Conservation (phyloP, 75 land plant genomes). For the Azolla pinnata region DNA sequence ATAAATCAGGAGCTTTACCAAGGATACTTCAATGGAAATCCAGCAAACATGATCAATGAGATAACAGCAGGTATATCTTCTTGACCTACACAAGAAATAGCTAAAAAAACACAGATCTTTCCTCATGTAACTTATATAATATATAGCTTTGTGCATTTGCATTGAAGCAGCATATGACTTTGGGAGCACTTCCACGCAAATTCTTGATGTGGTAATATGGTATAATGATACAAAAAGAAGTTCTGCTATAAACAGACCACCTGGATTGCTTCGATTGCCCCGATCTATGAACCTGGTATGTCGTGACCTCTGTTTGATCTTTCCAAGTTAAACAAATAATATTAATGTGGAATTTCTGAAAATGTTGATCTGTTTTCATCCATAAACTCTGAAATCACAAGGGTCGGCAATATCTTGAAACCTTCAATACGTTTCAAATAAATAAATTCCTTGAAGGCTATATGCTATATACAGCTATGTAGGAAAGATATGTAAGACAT, state of each 20-base stretch:
- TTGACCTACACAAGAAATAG: too few relatives aligned
- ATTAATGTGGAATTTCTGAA: too few relatives aligned
- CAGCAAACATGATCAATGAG: constrained; percentile 18
- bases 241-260: constrained; percentile 1
- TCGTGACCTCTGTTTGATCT: too few relatives aligned
- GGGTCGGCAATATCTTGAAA: too few relatives aligned
- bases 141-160: neutral
- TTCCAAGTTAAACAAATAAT: too few relatives aligned
- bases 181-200: constrained; percentile 8
- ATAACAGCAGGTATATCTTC: constrained; percentile 23
- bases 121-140: neutral
- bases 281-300: constrained; percentile 20
- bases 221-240: constrained; percentile 15
- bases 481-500: too few relatives aligned
- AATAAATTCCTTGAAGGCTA: too few relatives aligned
- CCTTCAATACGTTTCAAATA: too few relatives aligned
- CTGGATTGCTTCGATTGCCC: constrained; percentile 12
- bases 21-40: constrained; percentile 24
- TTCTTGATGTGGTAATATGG: constrained; percentile 13
- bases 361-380: too few relatives aligned
- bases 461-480: too few relatives aligned
- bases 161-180: constrained; percentile 20
- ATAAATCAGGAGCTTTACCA: constrained; percentile 22
- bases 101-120: too few relatives aligned
- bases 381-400: too few relatives aligned